Evolutionary conservation across 176 grass and related monocot species (phyloP).

Genomic region (Oryza rufipogon): DNA sequence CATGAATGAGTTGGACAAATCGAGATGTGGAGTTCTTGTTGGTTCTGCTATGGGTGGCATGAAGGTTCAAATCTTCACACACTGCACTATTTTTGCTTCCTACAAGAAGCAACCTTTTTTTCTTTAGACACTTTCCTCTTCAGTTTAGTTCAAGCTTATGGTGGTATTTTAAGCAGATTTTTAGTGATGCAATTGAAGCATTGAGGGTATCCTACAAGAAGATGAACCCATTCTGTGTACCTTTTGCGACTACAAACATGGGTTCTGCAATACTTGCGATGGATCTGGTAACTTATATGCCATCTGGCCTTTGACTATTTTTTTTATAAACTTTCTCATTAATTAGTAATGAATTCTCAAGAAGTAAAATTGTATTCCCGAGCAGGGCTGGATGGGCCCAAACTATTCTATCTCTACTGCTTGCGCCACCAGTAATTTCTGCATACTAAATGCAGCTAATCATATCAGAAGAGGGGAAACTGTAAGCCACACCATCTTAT

Average conservation of each 20-base stretch:
- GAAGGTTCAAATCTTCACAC: slow-evolving; percentile 58
- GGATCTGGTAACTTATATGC: slow-evolving; percentile 73
- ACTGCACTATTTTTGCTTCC: slow-evolving; percentile 8
- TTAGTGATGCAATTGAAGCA: slow-evolving; percentile 95
- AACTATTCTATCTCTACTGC: slow-evolving; percentile 98
- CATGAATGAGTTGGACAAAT: slow-evolving; percentile 83
- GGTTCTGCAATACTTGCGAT: slow-evolving; percentile 99
- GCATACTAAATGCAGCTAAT: slow-evolving; percentile 93
- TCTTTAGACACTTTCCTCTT: neutral
- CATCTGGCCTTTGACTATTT: slow-evolving; percentile 30
- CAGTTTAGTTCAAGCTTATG: slow-evolving; percentile 19
- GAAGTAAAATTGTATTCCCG: slow-evolving; percentile 12
- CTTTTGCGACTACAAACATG: slow-evolving; percentile 99
- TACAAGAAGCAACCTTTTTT: neutral
- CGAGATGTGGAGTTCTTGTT: slow-evolving; percentile 89
- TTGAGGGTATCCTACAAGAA: slow-evolving; percentile 97
- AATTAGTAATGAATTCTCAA: slow-evolving; percentile 18
- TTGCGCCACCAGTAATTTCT: slow-evolving; percentile 99
- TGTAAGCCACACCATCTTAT: slow-evolving; percentile 58
- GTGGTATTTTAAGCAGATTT: slow-evolving; percentile 65
- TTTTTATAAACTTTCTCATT: slow-evolving; percentile 20
- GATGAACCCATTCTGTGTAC: slow-evolving; percentile 98
- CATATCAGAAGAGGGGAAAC: slow-evolving; percentile 92
- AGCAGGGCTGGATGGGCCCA: slow-evolving; percentile 98
- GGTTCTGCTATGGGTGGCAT: slow-evolving; percentile 99